Percentiles rank a stretch among this genome's conserved stretches.
These are phyloP conservation scores for Mycena olivaceomarginata DNA, from an alignment of 768 basidiomycete genomes.

Conservation along the genomic window DNA sequence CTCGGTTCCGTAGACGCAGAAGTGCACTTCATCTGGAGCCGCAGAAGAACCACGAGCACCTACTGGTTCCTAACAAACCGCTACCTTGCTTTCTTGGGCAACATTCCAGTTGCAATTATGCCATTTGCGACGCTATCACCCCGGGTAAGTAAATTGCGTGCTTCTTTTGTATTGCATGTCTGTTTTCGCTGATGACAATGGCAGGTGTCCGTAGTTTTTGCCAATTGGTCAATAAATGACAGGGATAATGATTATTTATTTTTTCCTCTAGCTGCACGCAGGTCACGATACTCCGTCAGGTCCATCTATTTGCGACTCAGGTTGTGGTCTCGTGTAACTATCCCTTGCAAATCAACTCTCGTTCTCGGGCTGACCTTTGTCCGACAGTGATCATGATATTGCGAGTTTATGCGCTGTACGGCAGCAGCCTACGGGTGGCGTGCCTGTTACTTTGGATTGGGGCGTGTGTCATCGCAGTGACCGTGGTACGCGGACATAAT, in stretches of 20 bases:
- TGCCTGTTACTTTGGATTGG: not conserved
- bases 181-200: not conserved
- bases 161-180: too few relatives aligned
- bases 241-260: too few relatives aligned
- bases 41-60: slow-evolving; percentile 57
- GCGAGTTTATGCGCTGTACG: slow-evolving; percentile 47
- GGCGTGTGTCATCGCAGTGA: slow-evolving; percentile 5
- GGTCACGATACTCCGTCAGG: not conserved
- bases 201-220: not conserved
- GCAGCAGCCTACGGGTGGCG: slow-evolving; percentile 69
- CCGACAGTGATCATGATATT: not conserved
- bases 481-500: not conserved
- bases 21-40: slow-evolving; percentile 65
- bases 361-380: not conserved
- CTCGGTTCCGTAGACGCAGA: slow-evolving; percentile 56
- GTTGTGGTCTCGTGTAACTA: slow-evolving; percentile 1
- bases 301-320: slow-evolving; percentile 1
- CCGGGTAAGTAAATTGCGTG: not conserved
- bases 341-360: not conserved
- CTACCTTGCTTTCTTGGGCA: slow-evolving; percentile 66
- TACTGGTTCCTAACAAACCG: slow-evolving; percentile 71
- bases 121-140: slow-evolving; percentile 51
- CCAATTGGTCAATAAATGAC: not conserved
- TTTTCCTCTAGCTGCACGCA: not conserved
- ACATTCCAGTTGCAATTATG: slow-evolving; percentile 54